Evolutionary conservation across 352 stramenopile genomes (phyloP).

Genomic region (Phytophthora syringae): DNA sequence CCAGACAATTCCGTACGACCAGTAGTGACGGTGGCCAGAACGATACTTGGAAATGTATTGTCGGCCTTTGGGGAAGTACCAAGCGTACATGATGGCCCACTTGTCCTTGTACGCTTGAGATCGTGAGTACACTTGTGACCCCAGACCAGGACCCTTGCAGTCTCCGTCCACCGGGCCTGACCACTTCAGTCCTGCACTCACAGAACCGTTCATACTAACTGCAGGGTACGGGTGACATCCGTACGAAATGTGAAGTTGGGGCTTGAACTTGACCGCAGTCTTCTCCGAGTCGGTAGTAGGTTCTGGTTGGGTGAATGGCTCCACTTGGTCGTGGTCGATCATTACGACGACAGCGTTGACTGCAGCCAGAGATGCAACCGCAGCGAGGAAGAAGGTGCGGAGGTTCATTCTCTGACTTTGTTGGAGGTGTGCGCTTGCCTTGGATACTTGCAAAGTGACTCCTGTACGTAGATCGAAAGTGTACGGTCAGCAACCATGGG

Average conservation of each 20-base stretch:
- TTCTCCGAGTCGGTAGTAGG: slow-evolving; percentile 14
- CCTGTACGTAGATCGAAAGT: too few relatives aligned
- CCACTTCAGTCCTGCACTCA: slow-evolving; percentile 11
- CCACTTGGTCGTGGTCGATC: slow-evolving; percentile 27
- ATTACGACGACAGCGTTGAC: slow-evolving; percentile 17
- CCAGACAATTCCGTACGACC: slow-evolving; percentile 11
- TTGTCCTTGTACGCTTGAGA: slow-evolving; percentile 26
- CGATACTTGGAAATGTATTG: slow-evolving; percentile 1
- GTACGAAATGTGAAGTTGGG: slow-evolving; percentile 14
- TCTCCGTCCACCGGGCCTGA: too few relatives aligned
- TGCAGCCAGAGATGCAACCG: not conserved
- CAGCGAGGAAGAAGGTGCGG: slow-evolving; percentile 7
- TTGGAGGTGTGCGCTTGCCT: not conserved
- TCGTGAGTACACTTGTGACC: slow-evolving; percentile 35
- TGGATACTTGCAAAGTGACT: slow-evolving; percentile 1
- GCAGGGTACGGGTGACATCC: slow-evolving; percentile 24
- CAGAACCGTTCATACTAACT: not conserved
- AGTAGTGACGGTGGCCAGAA: slow-evolving; percentile 1
- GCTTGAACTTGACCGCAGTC: slow-evolving; percentile 21
- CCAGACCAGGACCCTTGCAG: slow-evolving; percentile 33
- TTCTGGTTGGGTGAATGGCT: slow-evolving; percentile 21
- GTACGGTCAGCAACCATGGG: too few relatives aligned
- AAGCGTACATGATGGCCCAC: slow-evolving; percentile 31
- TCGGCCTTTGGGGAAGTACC: slow-evolving; percentile 50
- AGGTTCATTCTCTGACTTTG: slow-evolving; percentile 15